Base-by-base conservation (phyloP, 768 basidiomycete genomes). In the Lactifluus volemus region DNA sequence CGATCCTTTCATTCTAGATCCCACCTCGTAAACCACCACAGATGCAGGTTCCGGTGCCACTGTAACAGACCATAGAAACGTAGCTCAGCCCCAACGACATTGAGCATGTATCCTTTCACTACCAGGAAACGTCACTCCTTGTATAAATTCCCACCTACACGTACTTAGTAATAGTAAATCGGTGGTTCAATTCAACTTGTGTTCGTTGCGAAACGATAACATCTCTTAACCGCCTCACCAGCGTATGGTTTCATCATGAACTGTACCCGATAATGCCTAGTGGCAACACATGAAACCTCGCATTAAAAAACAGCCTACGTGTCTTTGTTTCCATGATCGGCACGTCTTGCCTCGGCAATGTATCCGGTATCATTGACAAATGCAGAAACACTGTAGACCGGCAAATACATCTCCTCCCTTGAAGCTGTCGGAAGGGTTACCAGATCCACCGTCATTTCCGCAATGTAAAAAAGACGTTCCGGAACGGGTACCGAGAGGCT, bases 401-500 rank as follows among this genome's bases (percentile, higher is more conserved):
- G 34, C 34, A 36, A 36, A 38, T 11, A 12, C 38, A 11, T 38
- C 38, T 1, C 38, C 11, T 10, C 38, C 9, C 38, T 38, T 45
- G 21, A 10, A 42, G 25, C 14, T 17, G 19, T 32, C 41, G 49
- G 25, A 29, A 47, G 4, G 19, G 45, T 15, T 36, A 6, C 59
- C 44, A 47, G 39, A 55, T 53, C 50, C 58, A 53, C 58, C 15
- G 25, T n/a, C 51, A 53, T 47, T 21, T 53, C 53, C 47, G 47
- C 52, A 5, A 21, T 41, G 11, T 17, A 14, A 19, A n/a, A 25
- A 17, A 17, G 9, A 7, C 25, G 29, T 54, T 17, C 48, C 53
- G 53, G 53, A 55, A 55, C 59, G 30, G 47, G 59, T 15, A 49
- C 59, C 39, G 53, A 55, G 52, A 53, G 25, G 12, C 38, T 49